Evolutionary conservation across 192 early-diverging fungal genomes (phyloP).

Genomic region (Rhizoclosmatium sp.): DNA sequence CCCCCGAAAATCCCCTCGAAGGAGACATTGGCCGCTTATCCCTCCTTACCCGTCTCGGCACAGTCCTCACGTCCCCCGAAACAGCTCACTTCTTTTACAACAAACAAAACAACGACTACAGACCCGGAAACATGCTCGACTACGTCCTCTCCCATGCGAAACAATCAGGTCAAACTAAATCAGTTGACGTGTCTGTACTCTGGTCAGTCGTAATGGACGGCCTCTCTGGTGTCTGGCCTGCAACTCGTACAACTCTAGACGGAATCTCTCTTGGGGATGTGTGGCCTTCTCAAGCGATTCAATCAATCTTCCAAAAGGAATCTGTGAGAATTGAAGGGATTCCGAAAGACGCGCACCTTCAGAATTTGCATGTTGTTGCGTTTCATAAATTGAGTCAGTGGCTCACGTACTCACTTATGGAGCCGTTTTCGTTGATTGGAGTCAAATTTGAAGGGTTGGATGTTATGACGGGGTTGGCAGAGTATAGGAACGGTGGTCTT

Average conservation of each 20-base stretch:
- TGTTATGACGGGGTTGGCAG: constrained; percentile 78
- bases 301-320: constrained; percentile 18
- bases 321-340: constrained; percentile 1
- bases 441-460: constrained; percentile 64
- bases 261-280: constrained; percentile 88
- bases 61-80: constrained; percentile 47
- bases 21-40: constrained; percentile 79
- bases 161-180: constrained; percentile 6
- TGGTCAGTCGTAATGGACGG: constrained; percentile 85
- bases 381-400: constrained; percentile 88
- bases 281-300: constrained; percentile 78
- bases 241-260: constrained; percentile 77
- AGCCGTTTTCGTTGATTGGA: constrained; percentile 66
- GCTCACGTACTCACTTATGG: constrained; percentile 93
- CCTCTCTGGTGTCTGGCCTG: constrained; percentile 85
- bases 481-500: constrained; percentile 73
- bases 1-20: constrained; percentile 77
- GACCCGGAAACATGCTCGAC: constrained; percentile 88
- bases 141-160: constrained; percentile 71
- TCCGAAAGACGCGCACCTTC: not conserved
- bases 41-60: constrained; percentile 72
- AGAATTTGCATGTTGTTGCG: constrained; percentile 8
- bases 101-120: constrained; percentile 56
- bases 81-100: constrained; percentile 17
- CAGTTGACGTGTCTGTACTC: constrained; percentile 71